These are phyloP conservation scores for Boletus vermiculosoides DNA, from an alignment of 768 basidiomycete species.

Conservation along the genomic window DNA sequence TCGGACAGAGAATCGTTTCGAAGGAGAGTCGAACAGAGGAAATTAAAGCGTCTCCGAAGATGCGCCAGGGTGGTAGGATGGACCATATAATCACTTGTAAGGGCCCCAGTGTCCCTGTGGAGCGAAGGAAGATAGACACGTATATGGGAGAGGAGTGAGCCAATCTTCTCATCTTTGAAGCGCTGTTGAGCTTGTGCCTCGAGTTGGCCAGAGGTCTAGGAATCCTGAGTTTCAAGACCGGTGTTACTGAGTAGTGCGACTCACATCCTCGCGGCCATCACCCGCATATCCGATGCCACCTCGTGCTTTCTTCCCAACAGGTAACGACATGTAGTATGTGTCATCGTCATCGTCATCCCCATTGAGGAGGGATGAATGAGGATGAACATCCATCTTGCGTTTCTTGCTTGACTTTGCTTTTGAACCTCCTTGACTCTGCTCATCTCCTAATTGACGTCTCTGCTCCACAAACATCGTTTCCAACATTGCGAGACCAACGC, in stretches of 20 bases:
- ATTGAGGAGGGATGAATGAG: constrained; percentile 20
- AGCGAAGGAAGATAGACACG: constrained; percentile 84
- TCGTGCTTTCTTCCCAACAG: constrained; percentile 62
- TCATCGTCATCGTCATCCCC: constrained; percentile 58
- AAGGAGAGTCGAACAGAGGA: constrained; percentile 79
- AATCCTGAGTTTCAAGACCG: constrained; percentile 6
- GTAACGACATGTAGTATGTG: constrained; percentile 40
- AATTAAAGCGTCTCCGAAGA: constrained; percentile 87
- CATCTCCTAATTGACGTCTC: constrained; percentile 34
- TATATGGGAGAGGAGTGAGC: constrained; percentile 63
- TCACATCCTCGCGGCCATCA: constrained; percentile 78
- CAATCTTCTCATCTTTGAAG: constrained; percentile 71
- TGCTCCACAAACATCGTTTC: constrained; percentile 70
- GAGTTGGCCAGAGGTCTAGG: constrained; percentile 73
- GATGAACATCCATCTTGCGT: constrained; percentile 37
- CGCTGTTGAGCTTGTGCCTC: constrained; percentile 75
- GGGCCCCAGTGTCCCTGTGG: constrained; percentile 69
- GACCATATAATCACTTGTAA: constrained; percentile 87
- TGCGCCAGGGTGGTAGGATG: constrained; percentile 91
- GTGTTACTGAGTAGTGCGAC: constrained; percentile 27
- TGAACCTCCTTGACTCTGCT: constrained; percentile 21
- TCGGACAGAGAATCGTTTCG: constrained; percentile 92
- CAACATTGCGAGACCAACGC: constrained; percentile 86
- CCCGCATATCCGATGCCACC: constrained; percentile 90
- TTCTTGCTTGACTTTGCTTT: constrained; percentile 40